phyloP scores from a whole-genome alignment of 495 filamentous ascomycete species.

The Pyronema omphalodes region DNA sequence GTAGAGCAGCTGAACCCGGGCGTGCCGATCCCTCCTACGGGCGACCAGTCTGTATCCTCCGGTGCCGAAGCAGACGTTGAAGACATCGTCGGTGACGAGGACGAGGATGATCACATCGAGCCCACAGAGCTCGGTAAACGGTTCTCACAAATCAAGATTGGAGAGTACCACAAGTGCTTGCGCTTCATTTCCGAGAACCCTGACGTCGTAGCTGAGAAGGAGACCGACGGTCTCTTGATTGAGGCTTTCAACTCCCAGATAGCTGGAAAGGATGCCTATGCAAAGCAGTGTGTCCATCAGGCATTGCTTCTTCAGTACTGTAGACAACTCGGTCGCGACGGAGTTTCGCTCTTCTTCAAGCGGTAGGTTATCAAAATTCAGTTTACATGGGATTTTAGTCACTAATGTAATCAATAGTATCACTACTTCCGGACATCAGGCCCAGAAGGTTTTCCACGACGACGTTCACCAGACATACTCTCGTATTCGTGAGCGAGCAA shows the following conservation, averaged over 20 bases:
- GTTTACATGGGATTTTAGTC: not conserved
- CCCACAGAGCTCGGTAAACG: slow-evolving; percentile 54
- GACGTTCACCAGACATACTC: slow-evolving; percentile 77
- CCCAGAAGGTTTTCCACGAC: slow-evolving; percentile 76
- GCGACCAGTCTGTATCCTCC: slow-evolving; percentile 28
- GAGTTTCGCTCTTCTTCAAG: slow-evolving; percentile 86
- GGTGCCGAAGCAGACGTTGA: slow-evolving; percentile 44
- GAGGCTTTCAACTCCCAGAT: slow-evolving; percentile 78
- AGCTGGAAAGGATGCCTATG: slow-evolving; percentile 52
- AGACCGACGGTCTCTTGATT: slow-evolving; percentile 78
- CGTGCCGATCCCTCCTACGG: slow-evolving; percentile 1
- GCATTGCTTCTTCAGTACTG: slow-evolving; percentile 88
- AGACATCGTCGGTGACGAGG: slow-evolving; percentile 30
- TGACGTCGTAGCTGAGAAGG: slow-evolving; percentile 59
- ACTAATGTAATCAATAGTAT: slow-evolving; percentile 35
- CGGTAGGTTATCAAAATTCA: slow-evolving; percentile 28
- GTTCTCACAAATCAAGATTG: slow-evolving; percentile 62
- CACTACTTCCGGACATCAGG: slow-evolving; percentile 78
- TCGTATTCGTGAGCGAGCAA: slow-evolving; percentile 56
- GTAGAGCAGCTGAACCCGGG: slow-evolving; percentile 74
- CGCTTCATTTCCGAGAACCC: slow-evolving; percentile 61
- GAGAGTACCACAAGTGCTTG: slow-evolving; percentile 52
- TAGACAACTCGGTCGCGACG: slow-evolving; percentile 68
- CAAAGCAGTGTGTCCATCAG: slow-evolving; percentile 84
- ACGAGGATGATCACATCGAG: slow-evolving; percentile 46